phyloP scores from a whole-genome alignment of 2,329 filamentous ascomycete species.

The Paraphoma sp. region DNA sequence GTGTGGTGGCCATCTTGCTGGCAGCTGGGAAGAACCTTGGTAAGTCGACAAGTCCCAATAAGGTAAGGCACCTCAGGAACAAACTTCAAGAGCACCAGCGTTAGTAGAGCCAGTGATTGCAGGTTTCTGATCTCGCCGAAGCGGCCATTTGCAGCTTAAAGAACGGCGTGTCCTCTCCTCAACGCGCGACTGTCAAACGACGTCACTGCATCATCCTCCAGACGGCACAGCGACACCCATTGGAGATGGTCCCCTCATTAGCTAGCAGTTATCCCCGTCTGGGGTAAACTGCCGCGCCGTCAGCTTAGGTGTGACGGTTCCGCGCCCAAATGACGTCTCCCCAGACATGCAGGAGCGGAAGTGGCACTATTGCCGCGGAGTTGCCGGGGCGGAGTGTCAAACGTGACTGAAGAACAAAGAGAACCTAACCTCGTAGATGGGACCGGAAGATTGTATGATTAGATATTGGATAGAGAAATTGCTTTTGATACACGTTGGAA shows the following conservation, averaged over 20 bases:
- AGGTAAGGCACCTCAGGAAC: not conserved
- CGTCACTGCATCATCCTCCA: constrained; percentile 14
- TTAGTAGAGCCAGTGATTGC: not conserved
- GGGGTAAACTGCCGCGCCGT: constrained; percentile 12
- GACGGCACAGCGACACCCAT: constrained; percentile 3
- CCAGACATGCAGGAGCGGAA: constrained; percentile 2
- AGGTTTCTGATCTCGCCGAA: not conserved
- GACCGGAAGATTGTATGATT: not conserved
- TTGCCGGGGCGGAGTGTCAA: not conserved
- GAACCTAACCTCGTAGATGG: not conserved
- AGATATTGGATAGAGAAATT: not conserved
- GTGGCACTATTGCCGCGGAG: constrained; percentile 8
- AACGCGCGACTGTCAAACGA: constrained; percentile 8
- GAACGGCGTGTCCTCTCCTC: constrained; percentile 6
- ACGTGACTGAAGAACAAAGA: not conserved
- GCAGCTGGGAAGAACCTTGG: not conserved
- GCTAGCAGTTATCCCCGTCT: constrained; percentile 5
- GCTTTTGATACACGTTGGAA: not conserved
- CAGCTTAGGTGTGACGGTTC: constrained; percentile 10
- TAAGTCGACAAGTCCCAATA: not conserved
- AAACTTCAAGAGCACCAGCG: not conserved
- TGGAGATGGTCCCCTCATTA: constrained; percentile 15
- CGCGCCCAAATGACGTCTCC: constrained; percentile 21
- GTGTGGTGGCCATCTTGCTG: constrained; percentile 7
- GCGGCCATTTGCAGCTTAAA: constrained; percentile 7